These are phyloP conservation scores for Trichoderma sp. DNA, from an alignment of 2,329 filamentous ascomycete genomes.

Conservation along the genomic window DNA sequence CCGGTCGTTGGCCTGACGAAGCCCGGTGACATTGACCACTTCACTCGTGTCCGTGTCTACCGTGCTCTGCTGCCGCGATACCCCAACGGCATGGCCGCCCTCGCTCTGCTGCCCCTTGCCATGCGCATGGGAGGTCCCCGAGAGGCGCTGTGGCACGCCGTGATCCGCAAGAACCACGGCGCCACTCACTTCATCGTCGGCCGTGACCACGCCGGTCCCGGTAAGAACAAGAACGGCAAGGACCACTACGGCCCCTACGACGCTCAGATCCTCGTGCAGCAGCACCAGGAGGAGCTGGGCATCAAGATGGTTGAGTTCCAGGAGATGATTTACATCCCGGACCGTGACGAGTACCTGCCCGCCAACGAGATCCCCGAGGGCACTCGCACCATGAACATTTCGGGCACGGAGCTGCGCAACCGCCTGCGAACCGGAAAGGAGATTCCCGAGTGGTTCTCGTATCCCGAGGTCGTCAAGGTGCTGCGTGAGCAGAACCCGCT, in stretches of 20 bases:
- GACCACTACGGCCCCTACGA: slow-evolving; percentile 99
- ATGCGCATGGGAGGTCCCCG: slow-evolving; percentile 99
- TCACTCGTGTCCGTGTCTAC: slow-evolving; percentile 98
- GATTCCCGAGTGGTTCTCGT: slow-evolving; percentile 99
- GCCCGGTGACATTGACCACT: slow-evolving; percentile 99
- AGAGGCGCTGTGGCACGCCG: slow-evolving; percentile 99
- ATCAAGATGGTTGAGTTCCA: slow-evolving; percentile 99
- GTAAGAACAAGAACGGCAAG: slow-evolving; percentile 94
- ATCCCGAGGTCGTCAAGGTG: slow-evolving; percentile 96
- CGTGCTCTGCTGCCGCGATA: slow-evolving; percentile 95
- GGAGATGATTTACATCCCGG: slow-evolving; percentile 98
- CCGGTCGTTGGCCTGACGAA: slow-evolving; percentile 98
- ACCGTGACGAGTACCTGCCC: slow-evolving; percentile 94
- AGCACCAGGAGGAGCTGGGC: slow-evolving; percentile 93
- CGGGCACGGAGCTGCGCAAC: slow-evolving; percentile 85
- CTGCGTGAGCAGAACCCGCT: slow-evolving; percentile 95
- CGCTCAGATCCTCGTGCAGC: slow-evolving; percentile 92
- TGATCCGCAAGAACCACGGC: slow-evolving; percentile 99
- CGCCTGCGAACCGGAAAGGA: slow-evolving; percentile 89
- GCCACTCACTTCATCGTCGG: slow-evolving; percentile 99
- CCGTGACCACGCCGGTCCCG: slow-evolving; percentile 95
- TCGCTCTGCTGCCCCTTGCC: slow-evolving; percentile 90
- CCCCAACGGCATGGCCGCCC: slow-evolving; percentile 97
- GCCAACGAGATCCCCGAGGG: slow-evolving; percentile 85
- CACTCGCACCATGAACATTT: slow-evolving; percentile 84